These are phyloP conservation scores for Gelatoporia subvermispora DNA, from an alignment of 768 basidiomycete species.

Conservation along the genomic window DNA sequence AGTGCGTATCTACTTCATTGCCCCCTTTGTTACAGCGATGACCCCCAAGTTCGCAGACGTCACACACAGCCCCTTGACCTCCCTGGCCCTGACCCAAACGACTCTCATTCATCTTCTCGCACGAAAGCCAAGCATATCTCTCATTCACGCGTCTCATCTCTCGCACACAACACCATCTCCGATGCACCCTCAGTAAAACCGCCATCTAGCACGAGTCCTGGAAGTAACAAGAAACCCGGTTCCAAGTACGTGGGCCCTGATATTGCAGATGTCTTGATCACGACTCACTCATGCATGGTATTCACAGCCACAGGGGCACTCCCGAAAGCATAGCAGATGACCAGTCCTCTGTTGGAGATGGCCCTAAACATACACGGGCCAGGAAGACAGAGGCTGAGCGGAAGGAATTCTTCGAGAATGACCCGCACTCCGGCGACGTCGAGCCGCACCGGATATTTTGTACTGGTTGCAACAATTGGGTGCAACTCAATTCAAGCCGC, in stretches of 20 bases:
- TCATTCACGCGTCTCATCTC: constrained; percentile 16
- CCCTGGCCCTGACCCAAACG: background rate
- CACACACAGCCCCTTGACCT: background rate
- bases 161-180: constrained; percentile 6
- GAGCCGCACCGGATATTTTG: constrained; percentile 59
- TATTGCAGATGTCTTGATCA: background rate
- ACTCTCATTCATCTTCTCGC: constrained; percentile 12
- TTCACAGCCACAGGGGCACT: constrained; percentile 10
- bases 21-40: background rate
- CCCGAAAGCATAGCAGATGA: constrained; percentile 39
- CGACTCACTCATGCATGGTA: too few species aligned
- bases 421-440: constrained; percentile 51
- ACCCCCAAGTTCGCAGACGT: background rate
- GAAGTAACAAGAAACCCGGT: constrained; percentile 6
- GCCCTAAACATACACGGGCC: constrained; percentile 36
- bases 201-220: constrained; percentile 1
- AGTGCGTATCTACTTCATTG: background rate
- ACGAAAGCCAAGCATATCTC: constrained; percentile 6
- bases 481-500: constrained; percentile 50
- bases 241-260: constrained; percentile 7
- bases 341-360: constrained; percentile 49
- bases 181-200: constrained; percentile 8
- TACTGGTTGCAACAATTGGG: constrained; percentile 49
- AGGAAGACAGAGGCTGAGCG: constrained; percentile 61
- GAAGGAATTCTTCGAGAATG: constrained; percentile 57